Percentiles rank a stretch among this genome's conserved stretches.
phyloP scores from a whole-genome alignment of 805 yeast genomes.

The Myxozyma kluyveri region DNA sequence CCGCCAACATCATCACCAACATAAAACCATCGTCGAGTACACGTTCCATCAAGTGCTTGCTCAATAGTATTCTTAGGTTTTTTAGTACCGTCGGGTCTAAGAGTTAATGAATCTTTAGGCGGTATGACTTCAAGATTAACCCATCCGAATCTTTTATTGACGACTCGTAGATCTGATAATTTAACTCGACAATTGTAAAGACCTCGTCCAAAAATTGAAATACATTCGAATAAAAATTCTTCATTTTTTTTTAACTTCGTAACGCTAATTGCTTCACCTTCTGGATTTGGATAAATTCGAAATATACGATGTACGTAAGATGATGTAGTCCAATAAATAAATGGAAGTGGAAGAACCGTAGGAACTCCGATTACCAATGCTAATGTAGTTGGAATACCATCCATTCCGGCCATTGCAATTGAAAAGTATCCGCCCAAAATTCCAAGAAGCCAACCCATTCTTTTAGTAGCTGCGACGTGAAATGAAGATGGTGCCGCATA shows the following conservation, averaged over 20 bases:
- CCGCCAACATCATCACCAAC: constrained; percentile 77
- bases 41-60: constrained; percentile 22
- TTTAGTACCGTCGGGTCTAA: background rate
- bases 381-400: constrained; percentile 50
- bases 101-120: background rate
- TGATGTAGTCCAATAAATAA: constrained; percentile 52
- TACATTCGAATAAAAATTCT: constrained; percentile 62
- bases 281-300: constrained; percentile 55
- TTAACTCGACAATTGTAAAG: constrained; percentile 61
- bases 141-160: constrained; percentile 48
- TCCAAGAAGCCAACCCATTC: constrained; percentile 29
- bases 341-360: constrained; percentile 55
- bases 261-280: constrained; percentile 54
- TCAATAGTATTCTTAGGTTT: constrained; percentile 3
- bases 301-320: constrained; percentile 72
- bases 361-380: constrained; percentile 45
- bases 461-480: constrained; percentile 32
- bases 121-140: constrained; percentile 44
- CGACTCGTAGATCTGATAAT: constrained; percentile 46
- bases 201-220: constrained; percentile 63
- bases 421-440: constrained; percentile 29
- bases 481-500: constrained; percentile 32
- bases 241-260: constrained; percentile 63
- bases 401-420: constrained; percentile 27
- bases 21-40: constrained; percentile 46